Evolutionary conservation across 305 asterid species (phyloP).

Genomic region (Plantago lanceolata): DNA sequence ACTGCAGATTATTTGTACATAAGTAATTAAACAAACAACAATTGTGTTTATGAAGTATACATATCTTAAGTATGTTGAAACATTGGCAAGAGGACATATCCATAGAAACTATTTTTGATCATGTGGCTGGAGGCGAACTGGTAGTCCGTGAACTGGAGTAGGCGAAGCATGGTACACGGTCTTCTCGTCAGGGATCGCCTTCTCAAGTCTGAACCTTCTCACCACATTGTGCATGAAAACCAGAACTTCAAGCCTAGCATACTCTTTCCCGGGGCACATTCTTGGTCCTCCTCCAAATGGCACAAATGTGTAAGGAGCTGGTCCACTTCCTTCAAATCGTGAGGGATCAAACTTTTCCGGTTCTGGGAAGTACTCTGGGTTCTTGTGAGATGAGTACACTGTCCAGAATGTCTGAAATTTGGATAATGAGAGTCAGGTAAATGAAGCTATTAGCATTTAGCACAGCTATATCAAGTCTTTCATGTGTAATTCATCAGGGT

Average conservation of each 20-base stretch:
- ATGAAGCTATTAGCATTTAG: background rate
- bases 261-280: conserved; percentile 42
- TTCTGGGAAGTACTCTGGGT: conserved; percentile 40
- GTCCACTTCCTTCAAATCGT: conserved; percentile 42
- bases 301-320: conserved; percentile 40
- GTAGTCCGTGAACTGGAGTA: conserved; percentile 40
- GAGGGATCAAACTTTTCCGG: conserved; percentile 44
- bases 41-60: background rate
- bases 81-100: background rate
- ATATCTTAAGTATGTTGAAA: no score
- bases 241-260: conserved; percentile 38
- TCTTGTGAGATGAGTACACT: conserved; percentile 38
- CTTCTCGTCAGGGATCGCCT: conserved; percentile 41
- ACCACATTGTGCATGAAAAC: conserved; percentile 48
- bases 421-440: background rate
- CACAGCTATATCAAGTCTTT: no score
- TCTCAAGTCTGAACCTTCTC: conserved; percentile 35
- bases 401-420: conserved; percentile 45
- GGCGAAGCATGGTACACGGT: conserved; percentile 40
- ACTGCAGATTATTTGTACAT: conserved; percentile 10
- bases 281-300: conserved; percentile 42
- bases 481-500: no score
- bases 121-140: conserved; percentile 43
- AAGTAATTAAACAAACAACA: background rate
- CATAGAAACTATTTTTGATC: conserved; percentile 14